Conservation (phyloP, 768 basidiomycete species). For the Agaricus blazei region DNA sequence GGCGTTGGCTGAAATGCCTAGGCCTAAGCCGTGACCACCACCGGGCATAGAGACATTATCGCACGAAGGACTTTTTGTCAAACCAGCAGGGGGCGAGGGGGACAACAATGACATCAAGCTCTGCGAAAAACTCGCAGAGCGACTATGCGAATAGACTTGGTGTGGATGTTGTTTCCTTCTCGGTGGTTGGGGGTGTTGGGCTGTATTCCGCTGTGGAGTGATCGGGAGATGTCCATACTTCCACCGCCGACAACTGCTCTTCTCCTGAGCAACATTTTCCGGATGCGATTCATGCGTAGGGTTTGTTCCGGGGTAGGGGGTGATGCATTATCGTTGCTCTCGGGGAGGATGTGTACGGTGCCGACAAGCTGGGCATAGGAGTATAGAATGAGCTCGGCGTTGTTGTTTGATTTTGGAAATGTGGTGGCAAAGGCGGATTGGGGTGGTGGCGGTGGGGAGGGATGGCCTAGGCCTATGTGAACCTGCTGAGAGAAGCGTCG, state of each 20-base stretch:
- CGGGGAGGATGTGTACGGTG: constrained; percentile 52
- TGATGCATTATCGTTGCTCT: constrained; percentile 18
- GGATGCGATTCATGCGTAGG: constrained; percentile 39
- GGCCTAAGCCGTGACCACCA: constrained; percentile 18
- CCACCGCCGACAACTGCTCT: constrained; percentile 61
- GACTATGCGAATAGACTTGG: background rate
- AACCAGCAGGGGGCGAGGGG: background rate
- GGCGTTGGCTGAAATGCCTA: constrained; percentile 9
- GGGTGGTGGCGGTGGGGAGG: constrained; percentile 23
- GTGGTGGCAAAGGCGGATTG: constrained; percentile 39
- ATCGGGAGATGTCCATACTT: constrained; percentile 71
- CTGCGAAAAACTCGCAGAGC: constrained; percentile 8
- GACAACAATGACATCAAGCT: constrained; percentile 12
- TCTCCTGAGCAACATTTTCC: constrained; percentile 36
- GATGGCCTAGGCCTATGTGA: constrained; percentile 41
- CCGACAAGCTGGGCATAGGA: constrained; percentile 81
- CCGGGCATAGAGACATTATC: background rate
- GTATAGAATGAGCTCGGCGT: constrained; percentile 72
- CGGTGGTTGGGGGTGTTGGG: background rate
- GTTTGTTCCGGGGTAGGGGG: constrained; percentile 40
- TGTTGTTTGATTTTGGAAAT: constrained; percentile 34
- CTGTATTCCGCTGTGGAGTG: constrained; percentile 15
- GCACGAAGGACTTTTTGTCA: background rate
- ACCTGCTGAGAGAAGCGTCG: constrained; percentile 20
- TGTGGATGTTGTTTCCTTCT: background rate